These are phyloP conservation scores for Lachancea nothofagi DNA, from an alignment of 805 yeast genomes.

Conservation along the genomic window DNA sequence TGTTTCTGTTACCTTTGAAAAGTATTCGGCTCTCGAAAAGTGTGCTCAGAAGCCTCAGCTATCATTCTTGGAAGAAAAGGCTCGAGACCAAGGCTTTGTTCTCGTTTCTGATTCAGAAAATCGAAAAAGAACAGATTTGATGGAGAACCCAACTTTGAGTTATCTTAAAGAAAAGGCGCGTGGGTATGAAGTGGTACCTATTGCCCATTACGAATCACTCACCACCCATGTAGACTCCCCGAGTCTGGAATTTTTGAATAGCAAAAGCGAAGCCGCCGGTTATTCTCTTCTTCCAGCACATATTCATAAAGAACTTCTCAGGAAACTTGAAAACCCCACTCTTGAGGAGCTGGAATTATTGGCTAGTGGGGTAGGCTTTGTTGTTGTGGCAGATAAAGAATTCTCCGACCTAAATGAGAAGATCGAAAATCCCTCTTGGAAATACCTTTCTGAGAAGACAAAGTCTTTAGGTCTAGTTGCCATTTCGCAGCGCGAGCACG, in stretches of 20 bases:
- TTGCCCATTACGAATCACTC: conserved; percentile 10
- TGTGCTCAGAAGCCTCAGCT: conserved; percentile 30
- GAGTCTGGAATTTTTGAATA: conserved; percentile 22
- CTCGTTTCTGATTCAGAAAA: conserved; percentile 13
- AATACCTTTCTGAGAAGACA: conserved; percentile 26
- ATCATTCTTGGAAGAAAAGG: conserved; percentile 9
- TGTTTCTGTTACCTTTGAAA: not conserved
- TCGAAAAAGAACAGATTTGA: conserved; percentile 6
- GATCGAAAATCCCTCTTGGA: conserved; percentile 21
- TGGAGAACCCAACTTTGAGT: conserved; percentile 16
- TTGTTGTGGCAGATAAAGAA: conserved; percentile 15
- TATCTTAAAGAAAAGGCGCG: conserved; percentile 13
- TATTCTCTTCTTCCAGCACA: conserved; percentile 17
- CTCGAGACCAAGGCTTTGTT: conserved; percentile 9
- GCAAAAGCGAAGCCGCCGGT: conserved; percentile 25
- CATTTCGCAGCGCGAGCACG: conserved; percentile 15
- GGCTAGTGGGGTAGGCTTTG: conserved; percentile 13
- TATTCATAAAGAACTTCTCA: conserved; percentile 15
- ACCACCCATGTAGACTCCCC: conserved; percentile 12
- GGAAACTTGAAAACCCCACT: conserved; percentile 13
- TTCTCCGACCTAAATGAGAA: conserved; percentile 10
- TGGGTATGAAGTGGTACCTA: conserved; percentile 18
- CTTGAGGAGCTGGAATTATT: not conserved
- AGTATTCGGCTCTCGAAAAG: conserved; percentile 5
- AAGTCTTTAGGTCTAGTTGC: conserved; percentile 14